Conservation (phyloP, 1,284 basidiomycete species). For the Leccinum subrobustum region DNA sequence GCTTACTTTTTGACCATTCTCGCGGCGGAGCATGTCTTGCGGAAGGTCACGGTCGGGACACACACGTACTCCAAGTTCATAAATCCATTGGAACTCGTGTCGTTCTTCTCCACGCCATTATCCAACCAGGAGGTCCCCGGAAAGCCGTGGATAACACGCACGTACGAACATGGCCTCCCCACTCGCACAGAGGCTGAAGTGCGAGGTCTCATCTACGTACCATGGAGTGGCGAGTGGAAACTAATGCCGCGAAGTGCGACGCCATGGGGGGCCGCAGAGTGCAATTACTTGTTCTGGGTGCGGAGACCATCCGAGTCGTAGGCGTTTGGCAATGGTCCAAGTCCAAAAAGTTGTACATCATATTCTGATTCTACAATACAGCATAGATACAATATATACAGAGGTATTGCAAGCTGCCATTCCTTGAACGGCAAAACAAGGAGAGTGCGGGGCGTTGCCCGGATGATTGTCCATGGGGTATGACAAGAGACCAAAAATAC, state of each 20-base stretch:
- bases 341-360: not conserved
- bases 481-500: not conserved
- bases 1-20: constrained; percentile 90
- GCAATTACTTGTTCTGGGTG: constrained; percentile 84
- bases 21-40: constrained; percentile 82
- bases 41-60: constrained; percentile 86
- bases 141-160: constrained; percentile 45
- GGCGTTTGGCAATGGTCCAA: not conserved
- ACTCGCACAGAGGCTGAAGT: constrained; percentile 74
- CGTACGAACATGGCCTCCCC: constrained; percentile 42
- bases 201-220: constrained; percentile 81
- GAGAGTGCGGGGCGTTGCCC: not conserved
- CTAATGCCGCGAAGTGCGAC: constrained; percentile 57
- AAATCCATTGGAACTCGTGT: constrained; percentile 84
- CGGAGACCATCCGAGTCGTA: constrained; percentile 48
- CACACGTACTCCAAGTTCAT: constrained; percentile 93
- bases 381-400: constrained; percentile 13
- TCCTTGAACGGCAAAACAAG: not conserved
- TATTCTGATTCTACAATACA: constrained; percentile 16
- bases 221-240: constrained; percentile 72
- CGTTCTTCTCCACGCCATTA: constrained; percentile 67
- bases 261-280: constrained; percentile 62
- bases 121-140: constrained; percentile 22
- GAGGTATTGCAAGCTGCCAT: not conserved
- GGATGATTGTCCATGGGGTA: constrained; percentile 1